Evolutionary conservation across 108 stramenopile species (phyloP), one percentile per base, ranked within the genome.

Genomic region (Epithemia pelagica): DNA sequence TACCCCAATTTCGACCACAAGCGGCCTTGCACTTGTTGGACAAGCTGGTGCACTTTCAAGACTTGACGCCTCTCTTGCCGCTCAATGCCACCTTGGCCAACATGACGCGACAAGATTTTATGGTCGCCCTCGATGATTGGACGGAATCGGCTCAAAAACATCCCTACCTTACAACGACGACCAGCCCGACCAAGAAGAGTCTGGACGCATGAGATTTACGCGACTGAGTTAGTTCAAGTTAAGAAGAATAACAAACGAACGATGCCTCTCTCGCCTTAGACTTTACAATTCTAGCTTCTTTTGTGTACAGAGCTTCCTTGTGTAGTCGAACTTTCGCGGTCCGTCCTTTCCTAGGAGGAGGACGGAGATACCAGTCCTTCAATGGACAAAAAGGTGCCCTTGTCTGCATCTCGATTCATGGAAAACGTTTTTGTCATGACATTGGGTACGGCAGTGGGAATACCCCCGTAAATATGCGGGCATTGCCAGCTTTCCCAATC

Each of bases 401-500:
- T 54, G 21, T 62, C 62, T 5, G 37, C 37, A 66, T 78, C 77
- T 58, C 93, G 78, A 20, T 61, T 65, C 75, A 94, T 91, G n/a
- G 70, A 58, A 54, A 68, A 85, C 3, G 67, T 77, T 2, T 75
- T 80, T 19, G 85, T 82, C 2, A 94, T 85, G 51, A 91, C 73
- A 19, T 85, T 83, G 26, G 74, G 62, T 7, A 84, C 57, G 22
- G 64, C 58, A 0, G 76, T 77, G 20, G 89, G 86, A 66, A 94
- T 85, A 22, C 93, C 93, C 28, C 90, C 93, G 64, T 77, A 86
- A 59, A 94, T 85, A 68, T 94, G 93, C 28, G 93, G 93, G 67
- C 70, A 90, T 0, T 85, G 65, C 66, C 74, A 78, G 28, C 63
- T 54, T 58, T 68, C 61, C 70, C 70, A 77, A 31, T 77, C 21